phyloP scores from a whole-genome alignment of 106 monocot genomes.

The Dendrobium huoshanense region DNA sequence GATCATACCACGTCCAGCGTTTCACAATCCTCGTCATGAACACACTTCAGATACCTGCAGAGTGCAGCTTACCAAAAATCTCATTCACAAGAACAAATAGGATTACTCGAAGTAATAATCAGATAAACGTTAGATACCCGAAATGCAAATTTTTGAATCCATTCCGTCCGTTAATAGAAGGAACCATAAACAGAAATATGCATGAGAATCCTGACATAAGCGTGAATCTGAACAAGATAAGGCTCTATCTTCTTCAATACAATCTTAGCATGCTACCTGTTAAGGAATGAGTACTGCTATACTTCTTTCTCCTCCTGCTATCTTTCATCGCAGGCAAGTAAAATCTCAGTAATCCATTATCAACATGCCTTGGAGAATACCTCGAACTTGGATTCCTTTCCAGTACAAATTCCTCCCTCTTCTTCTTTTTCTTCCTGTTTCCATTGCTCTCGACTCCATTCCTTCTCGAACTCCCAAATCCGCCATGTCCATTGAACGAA shows the following conservation, averaged over 20 bases:
- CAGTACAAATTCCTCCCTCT: conserved; percentile 27
- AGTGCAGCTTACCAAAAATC: not conserved
- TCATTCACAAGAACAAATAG: no score
- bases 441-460: not conserved
- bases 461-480: conserved; percentile 29
- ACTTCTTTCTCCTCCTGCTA: conserved; percentile 38
- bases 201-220: conserved; percentile 11
- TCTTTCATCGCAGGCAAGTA: conserved; percentile 71
- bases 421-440: conserved; percentile 10
- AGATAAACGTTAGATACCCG: no score
- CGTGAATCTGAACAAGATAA: not conserved
- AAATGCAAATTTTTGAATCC: not conserved
- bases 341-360: conserved; percentile 75
- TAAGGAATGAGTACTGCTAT: conserved; percentile 36
- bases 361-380: conserved; percentile 46
- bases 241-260: conserved; percentile 34
- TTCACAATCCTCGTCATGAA: not conserved
- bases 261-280: conserved; percentile 56
- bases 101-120: no score
- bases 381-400: conserved; percentile 79
- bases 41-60: not conserved
- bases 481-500: conserved; percentile 39
- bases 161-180: not conserved
- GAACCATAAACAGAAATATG: not conserved
- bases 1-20: not conserved